Conservation (phyloP, 225 moss, liverwort and hornwort species). For the Pseudoscleropodium purum region DNA sequence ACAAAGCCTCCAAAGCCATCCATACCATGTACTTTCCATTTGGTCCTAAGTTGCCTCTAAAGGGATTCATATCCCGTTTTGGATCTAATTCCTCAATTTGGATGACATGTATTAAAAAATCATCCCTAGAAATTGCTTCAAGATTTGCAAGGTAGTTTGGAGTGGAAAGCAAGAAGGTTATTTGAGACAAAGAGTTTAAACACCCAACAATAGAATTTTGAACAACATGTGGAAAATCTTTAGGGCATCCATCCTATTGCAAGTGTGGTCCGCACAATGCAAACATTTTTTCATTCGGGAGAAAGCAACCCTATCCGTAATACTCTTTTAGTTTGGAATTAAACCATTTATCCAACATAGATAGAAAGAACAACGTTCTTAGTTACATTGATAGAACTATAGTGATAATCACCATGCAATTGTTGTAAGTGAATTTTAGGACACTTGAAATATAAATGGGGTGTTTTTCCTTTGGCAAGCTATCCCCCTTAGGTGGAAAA, state of each 20-base stretch:
- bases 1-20: fast-evolving
- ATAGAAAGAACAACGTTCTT: background rate
- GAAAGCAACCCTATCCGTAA: background rate
- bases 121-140: too few species aligned
- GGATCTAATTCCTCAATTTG: background rate
- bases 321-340: background rate
- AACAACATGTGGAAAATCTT: fast-evolving
- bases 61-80: background rate
- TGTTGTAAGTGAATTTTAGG: background rate
- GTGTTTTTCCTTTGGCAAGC: background rate
- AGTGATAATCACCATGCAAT: fast-evolving
- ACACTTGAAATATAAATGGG: background rate
- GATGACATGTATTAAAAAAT: background rate
- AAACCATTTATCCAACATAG: background rate
- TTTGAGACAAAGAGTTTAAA: background rate
- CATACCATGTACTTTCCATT: fast-evolving
- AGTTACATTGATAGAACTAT: too few species aligned
- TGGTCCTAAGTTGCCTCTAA: background rate
- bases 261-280: fast-evolving
- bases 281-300: fast-evolving
- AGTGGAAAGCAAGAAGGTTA: background rate
- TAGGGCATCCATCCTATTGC: fast-evolving
- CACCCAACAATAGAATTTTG: fast-evolving
- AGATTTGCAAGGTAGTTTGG: fast-evolving
- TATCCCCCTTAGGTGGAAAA: background rate